Percentiles rank a stretch among this genome's conserved stretches.
phyloP scores from a whole-genome alignment of 1,284 basidiomycete species.

The Pisolithus thermaeus region DNA sequence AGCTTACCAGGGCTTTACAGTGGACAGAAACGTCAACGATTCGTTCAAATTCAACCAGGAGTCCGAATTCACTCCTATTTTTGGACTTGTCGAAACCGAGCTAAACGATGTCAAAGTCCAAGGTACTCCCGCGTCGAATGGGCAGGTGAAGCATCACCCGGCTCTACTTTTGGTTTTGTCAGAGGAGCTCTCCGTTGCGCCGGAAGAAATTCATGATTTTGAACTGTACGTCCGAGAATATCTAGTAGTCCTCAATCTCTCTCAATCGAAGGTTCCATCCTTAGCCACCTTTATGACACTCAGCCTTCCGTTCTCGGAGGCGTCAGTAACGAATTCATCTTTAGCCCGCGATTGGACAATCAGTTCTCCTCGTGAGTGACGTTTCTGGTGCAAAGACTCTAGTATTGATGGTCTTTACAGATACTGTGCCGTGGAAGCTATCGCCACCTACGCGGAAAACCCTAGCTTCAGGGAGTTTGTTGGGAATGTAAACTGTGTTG shows the following conservation, averaged over 20 bases:
- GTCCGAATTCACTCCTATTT: constrained; percentile 81
- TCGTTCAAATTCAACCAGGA: constrained; percentile 86
- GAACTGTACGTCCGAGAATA: constrained; percentile 62
- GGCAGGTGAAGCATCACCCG: constrained; percentile 80
- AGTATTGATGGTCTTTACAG: constrained; percentile 32
- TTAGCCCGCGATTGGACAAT: constrained; percentile 91
- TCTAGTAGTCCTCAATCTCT: background rate
- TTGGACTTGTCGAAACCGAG: constrained; percentile 64
- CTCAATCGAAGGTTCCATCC: background rate
- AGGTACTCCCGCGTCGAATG: constrained; percentile 41
- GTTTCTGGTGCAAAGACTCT: background rate
- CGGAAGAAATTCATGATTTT: constrained; percentile 92
- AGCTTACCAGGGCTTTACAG: constrained; percentile 31
- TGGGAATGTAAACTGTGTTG: constrained; percentile 86
- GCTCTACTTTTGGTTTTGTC: constrained; percentile 77
- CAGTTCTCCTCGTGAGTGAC: constrained; percentile 77
- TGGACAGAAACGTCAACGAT: constrained; percentile 75
- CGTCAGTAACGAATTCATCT: constrained; percentile 89
- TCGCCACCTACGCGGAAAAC: constrained; percentile 54
- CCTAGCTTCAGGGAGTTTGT: constrained; percentile 44
- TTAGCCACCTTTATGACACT: constrained; percentile 72
- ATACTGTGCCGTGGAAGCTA: constrained; percentile 86
- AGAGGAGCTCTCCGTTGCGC: constrained; percentile 68
- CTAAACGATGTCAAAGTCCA: constrained; percentile 44
- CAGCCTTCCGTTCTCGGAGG: constrained; percentile 89